These are phyloP conservation scores for Entomortierella chlamydospora DNA, from an alignment of 192 early-diverging fungal species.

Conservation along the genomic window DNA sequence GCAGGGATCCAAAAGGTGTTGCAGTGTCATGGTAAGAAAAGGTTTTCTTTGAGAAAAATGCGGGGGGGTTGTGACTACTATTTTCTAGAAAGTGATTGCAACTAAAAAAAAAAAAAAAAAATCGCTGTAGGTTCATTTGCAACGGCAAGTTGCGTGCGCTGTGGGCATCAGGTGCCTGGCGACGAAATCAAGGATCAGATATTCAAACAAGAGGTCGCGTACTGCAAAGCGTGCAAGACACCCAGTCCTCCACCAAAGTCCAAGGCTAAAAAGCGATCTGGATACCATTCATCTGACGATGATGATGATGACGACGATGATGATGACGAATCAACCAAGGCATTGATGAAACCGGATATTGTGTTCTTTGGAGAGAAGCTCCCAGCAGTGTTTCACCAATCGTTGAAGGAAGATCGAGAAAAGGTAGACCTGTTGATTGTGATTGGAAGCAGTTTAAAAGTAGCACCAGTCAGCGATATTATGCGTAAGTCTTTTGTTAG, in stretches of 20 bases:
- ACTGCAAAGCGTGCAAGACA: conserved; percentile 77
- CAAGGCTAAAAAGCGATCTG: conserved; percentile 6
- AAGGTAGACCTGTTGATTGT: conserved; percentile 92
- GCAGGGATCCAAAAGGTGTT: conserved; percentile 87
- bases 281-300: conserved; percentile 29
- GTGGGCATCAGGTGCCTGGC: conserved; percentile 81
- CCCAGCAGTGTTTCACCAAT: conserved; percentile 83
- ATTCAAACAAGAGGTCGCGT: conserved; percentile 78
- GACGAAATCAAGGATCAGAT: conserved; percentile 85
- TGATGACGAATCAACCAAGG: conserved; percentile 59
- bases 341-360: conserved; percentile 96
- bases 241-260: conserved; percentile 27
- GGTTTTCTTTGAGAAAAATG: too few relatives aligned
- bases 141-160: conserved; percentile 91
- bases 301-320: conserved; percentile 53
- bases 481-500: conserved; percentile 67
- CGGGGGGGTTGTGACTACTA: not conserved
- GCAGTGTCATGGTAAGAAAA: conserved; percentile 94
- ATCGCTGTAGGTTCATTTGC: conserved; percentile 83
- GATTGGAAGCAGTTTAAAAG: conserved; percentile 97
- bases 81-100: not conserved
- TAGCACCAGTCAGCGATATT: conserved; percentile 93
- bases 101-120: not conserved
- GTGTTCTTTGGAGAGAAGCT: conserved; percentile 98
- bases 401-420: conserved; percentile 76